Percentiles rank a stretch among this genome's conserved stretches.
Conservation (phyloP, 2,329 filamentous ascomycete genomes). For the Colletotrichum sp. region DNA sequence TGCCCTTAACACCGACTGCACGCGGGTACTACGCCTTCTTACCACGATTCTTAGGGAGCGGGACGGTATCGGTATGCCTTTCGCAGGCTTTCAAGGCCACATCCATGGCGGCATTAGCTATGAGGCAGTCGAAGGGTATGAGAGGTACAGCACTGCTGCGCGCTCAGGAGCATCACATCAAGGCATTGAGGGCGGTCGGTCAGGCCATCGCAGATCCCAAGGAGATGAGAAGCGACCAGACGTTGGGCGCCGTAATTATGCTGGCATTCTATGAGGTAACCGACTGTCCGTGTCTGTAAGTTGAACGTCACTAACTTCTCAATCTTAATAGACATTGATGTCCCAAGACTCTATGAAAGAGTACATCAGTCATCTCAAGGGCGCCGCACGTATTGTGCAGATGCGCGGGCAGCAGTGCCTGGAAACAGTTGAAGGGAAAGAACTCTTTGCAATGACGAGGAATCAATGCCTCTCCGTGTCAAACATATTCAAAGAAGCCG, state of each 20-base stretch:
- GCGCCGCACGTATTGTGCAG: constrained; percentile 24
- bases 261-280: constrained; percentile 23
- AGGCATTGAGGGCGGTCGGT: constrained; percentile 13
- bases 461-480: constrained; percentile 24
- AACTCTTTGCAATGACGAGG: constrained; percentile 26
- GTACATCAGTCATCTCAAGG: constrained; percentile 27
- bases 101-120: constrained; percentile 19
- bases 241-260: constrained; percentile 19
- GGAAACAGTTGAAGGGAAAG: constrained; percentile 19
- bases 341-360: constrained; percentile 23
- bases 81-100: constrained; percentile 18
- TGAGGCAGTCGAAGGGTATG: constrained; percentile 1
- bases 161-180: constrained; percentile 20
- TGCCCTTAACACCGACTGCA: neutral
- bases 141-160: neutral
- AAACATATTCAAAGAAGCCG: constrained; percentile 17
- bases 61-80: constrained; percentile 9
- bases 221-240: constrained; percentile 15
- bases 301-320: neutral
- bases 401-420: constrained; percentile 19
- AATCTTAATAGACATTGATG: constrained; percentile 6
- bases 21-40: constrained; percentile 18
- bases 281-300: fast-evolving
- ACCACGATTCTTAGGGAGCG: constrained; percentile 12
- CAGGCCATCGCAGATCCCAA: constrained; percentile 14